Evolutionary conservation across 257 asterid species (phyloP).

Genomic region (Solanum clarkiae): DNA sequence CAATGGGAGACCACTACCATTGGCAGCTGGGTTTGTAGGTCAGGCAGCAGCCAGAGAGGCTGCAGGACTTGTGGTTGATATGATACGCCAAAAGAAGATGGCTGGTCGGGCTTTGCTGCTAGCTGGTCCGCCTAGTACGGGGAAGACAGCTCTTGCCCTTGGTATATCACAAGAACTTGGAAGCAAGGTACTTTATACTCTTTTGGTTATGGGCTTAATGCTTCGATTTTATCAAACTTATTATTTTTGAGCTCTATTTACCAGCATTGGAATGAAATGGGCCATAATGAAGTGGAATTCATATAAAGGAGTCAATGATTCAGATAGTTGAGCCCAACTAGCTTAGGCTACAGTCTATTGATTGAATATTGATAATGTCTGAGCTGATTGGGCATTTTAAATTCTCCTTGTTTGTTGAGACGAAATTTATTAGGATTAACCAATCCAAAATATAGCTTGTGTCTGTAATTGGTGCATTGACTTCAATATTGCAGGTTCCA

Average conservation of each 20-base stretch:
- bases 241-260: neutral
- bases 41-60: constrained; percentile 95
- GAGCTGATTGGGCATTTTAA: neutral
- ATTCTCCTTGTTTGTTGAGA: neutral
- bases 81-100: constrained; percentile 97
- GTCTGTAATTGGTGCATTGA: neutral
- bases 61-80: constrained; percentile 80
- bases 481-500: constrained; percentile 53
- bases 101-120: constrained; percentile 82
- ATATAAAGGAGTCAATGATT: neutral
- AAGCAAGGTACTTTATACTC: constrained; percentile 52
- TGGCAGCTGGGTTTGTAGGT: constrained; percentile 97
- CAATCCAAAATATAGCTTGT: neutral
- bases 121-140: constrained; percentile 99
- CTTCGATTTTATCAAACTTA: neutral
- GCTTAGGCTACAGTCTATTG: neutral
- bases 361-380: neutral
- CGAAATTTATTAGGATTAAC: neutral
- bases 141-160: constrained; percentile 95
- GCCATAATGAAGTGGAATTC: neutral
- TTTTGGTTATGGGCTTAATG: neutral
- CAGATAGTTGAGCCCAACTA: neutral
- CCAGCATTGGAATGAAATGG: neutral
- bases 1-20: constrained; percentile 64
- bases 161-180: constrained; percentile 96